Evolutionary conservation across 176 grass and related monocot species (phyloP).

Genomic region (Triticum turgidum): DNA sequence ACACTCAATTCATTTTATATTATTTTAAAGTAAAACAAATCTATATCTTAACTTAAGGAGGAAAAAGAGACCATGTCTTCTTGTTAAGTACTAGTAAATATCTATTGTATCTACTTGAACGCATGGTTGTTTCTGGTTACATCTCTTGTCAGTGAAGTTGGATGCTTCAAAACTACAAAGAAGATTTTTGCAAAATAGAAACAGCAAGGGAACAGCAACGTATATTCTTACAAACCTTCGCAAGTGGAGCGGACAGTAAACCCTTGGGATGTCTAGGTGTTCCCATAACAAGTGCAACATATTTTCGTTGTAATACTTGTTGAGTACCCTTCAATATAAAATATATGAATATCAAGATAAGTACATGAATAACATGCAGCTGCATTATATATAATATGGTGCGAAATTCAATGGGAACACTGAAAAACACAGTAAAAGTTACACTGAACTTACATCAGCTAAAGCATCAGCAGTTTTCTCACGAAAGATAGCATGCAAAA

Average conservation of each 20-base stretch:
- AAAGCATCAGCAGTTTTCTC: slow-evolving; percentile 96
- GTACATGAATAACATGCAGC: background rate
- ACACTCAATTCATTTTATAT: background rate
- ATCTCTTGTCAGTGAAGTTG: slow-evolving; percentile 13
- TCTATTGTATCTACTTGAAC: background rate
- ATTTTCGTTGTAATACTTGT: slow-evolving; percentile 89
- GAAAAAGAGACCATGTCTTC: background rate
- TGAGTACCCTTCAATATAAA: slow-evolving; percentile 45
- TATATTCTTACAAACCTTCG: slow-evolving; percentile 57
- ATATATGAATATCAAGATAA: slow-evolving; percentile 19
- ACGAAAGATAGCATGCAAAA: slow-evolving; percentile 92
- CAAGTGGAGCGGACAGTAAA: slow-evolving; percentile 72
- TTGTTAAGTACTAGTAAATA: background rate
- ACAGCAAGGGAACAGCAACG: background rate
- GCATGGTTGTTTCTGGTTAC: background rate
- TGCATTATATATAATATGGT: slow-evolving; percentile 20
- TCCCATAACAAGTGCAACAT: slow-evolving; percentile 88
- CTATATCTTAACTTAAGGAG: background rate
- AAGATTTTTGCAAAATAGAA: slow-evolving; percentile 26
- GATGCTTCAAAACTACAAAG: background rate
- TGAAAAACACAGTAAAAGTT: slow-evolving; percentile 1
- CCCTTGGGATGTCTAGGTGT: slow-evolving; percentile 66
- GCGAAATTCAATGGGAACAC: slow-evolving; percentile 3
- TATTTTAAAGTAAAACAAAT: background rate
- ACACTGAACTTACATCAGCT: slow-evolving; percentile 60